Conservation (phyloP, 1,139 yeast species). For the Yamadazyma buinensis region DNA sequence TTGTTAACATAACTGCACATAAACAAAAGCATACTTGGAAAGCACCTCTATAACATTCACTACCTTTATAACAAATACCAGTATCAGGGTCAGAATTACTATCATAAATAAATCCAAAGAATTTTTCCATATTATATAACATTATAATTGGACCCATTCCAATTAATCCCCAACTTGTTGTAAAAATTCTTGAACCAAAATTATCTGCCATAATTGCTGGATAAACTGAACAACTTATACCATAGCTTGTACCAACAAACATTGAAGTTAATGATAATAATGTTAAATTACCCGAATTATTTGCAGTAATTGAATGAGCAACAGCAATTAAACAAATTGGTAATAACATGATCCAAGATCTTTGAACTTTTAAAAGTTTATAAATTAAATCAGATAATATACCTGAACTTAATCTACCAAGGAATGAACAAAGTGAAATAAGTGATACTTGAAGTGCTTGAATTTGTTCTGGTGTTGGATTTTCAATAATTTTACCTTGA, state of each 20-base stretch:
- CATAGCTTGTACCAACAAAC: constrained; percentile 37
- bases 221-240: constrained; percentile 40
- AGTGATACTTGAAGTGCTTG: constrained; percentile 46
- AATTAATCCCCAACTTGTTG: constrained; percentile 45
- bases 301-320: constrained; percentile 30
- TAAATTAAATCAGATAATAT: constrained; percentile 35
- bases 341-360: constrained; percentile 37
- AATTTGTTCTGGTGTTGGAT: constrained; percentile 20
- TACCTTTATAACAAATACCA: constrained; percentile 35
- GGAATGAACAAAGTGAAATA: constrained; percentile 38
- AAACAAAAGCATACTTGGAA: constrained; percentile 27
- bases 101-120: constrained; percentile 40
- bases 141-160: constrained; percentile 40
- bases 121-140: constrained; percentile 33
- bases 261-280: constrained; percentile 31
- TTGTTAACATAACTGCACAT: constrained; percentile 20
- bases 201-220: constrained; percentile 46
- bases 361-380: constrained; percentile 29
- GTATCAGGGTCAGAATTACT: constrained; percentile 26
- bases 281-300: constrained; percentile 24
- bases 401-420: constrained; percentile 38
- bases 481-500: constrained; percentile 4
- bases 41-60: constrained; percentile 34
- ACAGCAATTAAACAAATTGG: constrained; percentile 25
- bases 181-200: constrained; percentile 39